Conservation (phyloP, 305 asterid genomes). For the Withania somnifera region DNA sequence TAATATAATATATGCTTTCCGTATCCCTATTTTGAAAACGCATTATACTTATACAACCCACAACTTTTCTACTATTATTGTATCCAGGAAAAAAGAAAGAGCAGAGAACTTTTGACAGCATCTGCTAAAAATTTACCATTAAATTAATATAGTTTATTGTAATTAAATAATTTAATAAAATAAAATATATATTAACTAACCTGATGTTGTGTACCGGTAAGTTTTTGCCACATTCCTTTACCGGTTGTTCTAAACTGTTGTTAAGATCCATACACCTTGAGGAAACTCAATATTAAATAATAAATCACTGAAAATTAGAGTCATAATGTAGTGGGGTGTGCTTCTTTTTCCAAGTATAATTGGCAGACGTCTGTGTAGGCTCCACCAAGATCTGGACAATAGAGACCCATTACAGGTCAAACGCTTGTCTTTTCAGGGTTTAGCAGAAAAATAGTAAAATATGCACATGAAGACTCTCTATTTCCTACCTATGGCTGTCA, state of each 20-base stretch:
- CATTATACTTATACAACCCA: background rate
- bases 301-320: background rate
- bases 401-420: conserved; percentile 3
- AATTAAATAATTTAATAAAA: no score
- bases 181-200: no score
- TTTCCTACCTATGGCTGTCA: background rate
- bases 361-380: conserved; percentile 14
- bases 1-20: conserved; percentile 6
- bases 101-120: no score
- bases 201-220: no score
- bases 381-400: background rate
- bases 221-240: no score
- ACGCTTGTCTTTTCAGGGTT: conserved; percentile 17
- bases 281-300: background rate
- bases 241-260: no score
- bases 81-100: no score
- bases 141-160: no score
- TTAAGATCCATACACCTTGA: no score
- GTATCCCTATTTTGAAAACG: background rate
- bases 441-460: background rate
- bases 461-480: background rate
- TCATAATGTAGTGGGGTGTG: background rate
- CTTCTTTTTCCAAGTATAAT: background rate
- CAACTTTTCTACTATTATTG: no score
- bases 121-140: no score